A percentile compares a stretch with the other conserved stretches of the same genome.
Conservation (phyloP, 1,139 yeast species). For the Saccharomyces hybrid region DNA sequence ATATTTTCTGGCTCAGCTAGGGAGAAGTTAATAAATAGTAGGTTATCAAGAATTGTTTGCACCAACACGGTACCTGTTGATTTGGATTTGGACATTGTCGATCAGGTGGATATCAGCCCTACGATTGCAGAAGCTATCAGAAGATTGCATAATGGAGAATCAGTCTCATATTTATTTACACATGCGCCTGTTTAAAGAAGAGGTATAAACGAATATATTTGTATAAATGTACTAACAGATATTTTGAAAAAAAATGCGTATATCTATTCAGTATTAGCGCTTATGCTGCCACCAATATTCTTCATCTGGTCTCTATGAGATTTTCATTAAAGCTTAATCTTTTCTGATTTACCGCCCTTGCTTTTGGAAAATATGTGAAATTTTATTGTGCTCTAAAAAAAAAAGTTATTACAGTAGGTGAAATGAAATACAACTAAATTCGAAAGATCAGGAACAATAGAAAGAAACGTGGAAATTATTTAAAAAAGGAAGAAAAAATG, state of each 20-base stretch:
- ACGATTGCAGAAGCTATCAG: constrained; percentile 74
- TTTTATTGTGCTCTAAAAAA: not conserved
- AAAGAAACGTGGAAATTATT: not conserved
- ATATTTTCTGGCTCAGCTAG: constrained; percentile 67
- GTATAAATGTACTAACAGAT: not conserved
- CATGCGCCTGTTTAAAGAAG: constrained; percentile 29
- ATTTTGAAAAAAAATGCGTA: not conserved
- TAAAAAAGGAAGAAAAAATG: not conserved
- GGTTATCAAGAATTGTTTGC: constrained; percentile 58
- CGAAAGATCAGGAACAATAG: not conserved
- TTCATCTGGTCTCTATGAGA: not conserved
- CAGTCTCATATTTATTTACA: constrained; percentile 68
- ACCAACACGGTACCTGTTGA: constrained; percentile 72
- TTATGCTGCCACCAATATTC: not conserved
- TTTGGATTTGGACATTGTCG: constrained; percentile 51
- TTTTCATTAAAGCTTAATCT: not conserved
- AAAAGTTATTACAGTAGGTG: not conserved
- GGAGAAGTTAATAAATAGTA: constrained; percentile 49
- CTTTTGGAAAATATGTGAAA: not conserved
- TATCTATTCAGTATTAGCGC: not conserved
- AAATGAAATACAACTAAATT: not conserved
- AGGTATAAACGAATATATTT: not conserved
- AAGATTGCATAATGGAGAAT: constrained; percentile 77
- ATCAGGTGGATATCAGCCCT: constrained; percentile 62
- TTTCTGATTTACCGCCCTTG: not conserved